Conservation (phyloP, 306 rosid species). For the Aeschynomene evenia region DNA sequence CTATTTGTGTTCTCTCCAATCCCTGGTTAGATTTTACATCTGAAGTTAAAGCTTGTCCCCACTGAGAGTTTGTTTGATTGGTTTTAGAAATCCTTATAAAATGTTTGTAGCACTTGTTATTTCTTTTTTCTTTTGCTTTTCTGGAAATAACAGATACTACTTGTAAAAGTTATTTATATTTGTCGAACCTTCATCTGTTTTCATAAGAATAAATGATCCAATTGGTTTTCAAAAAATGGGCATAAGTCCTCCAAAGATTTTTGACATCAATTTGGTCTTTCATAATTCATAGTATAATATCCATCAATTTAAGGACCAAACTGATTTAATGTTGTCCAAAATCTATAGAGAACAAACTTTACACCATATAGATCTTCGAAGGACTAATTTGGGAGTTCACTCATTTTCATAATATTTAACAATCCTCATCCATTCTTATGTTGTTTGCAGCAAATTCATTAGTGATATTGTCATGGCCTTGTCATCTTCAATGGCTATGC, state of each 20-base stretch:
- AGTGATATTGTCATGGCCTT: slow-evolving; percentile 77
- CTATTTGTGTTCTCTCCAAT: slow-evolving; percentile 1
- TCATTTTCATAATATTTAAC: background rate
- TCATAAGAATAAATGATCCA: too few species aligned
- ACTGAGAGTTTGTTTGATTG: background rate
- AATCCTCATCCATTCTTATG: slow-evolving; percentile 25
- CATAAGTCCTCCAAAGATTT: too few species aligned
- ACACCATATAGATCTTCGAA: too few species aligned
- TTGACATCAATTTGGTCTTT: too few species aligned
- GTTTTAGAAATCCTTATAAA: slow-evolving; percentile 16
- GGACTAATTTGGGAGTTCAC: too few species aligned
- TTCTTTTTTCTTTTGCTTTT: background rate
- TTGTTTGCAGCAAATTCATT: slow-evolving; percentile 75
- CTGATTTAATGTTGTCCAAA: too few species aligned
- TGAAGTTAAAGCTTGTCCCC: slow-evolving; percentile 18
- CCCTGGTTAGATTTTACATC: slow-evolving; percentile 1
- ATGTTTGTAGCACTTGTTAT: background rate
- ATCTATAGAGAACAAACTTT: too few species aligned
- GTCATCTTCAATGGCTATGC: slow-evolving; percentile 85
- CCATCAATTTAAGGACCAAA: too few species aligned
- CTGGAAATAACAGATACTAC: background rate
- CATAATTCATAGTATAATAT: too few species aligned
- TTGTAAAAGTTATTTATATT: slow-evolving; percentile 14
- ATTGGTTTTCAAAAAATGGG: too few species aligned
- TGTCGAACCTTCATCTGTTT: slow-evolving; percentile 1